Base-by-base conservation (phyloP, 148 eudicot species). In the Rhododendron kiyosumense region DNA sequence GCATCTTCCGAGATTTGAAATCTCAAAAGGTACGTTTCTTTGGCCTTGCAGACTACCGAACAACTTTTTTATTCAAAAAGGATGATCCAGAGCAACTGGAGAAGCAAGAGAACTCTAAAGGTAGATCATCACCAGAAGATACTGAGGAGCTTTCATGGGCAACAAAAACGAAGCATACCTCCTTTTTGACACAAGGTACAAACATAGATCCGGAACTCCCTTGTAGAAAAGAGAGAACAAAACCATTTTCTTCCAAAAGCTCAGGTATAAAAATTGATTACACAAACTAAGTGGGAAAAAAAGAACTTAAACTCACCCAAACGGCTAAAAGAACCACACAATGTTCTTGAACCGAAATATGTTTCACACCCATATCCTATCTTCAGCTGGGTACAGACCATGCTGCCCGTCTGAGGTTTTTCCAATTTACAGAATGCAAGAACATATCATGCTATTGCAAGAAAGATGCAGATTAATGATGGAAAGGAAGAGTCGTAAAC, bases 401-500 rank as follows among this genome's bases (percentile, higher is more conserved):
- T 65, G 59, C 79, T 4, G 54, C 85, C 36, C 17, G 51, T 84
- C 12, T 51, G 34, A 32, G 13, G 32, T 28, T 86, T 75, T 73
- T 46, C 26, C 43, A 38, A 34, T 38, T 81, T 41, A 54, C 14
- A n/a, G 7, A 86, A 73, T 7, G 17, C 65, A 22, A 85, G 2
- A 61, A 80, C 65, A 7, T 17, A 54, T 48, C 57, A 78, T 4
- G 61, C 61, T 73, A 80, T 65, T 82, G 85, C 61, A 20, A 83
- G 38, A 69, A 63, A 78, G 59, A 79, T 78, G 36, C 30, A 79
- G 57, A 79, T 83, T 61, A 30, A 54, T 12, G 77, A 84, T 38
- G 49, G 24, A 85, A 57, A 71, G 32, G 45, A 76, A 38, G 83
- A 38, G 49, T 46, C 26, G n/a, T 7, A 22, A 5, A 5, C 79